Conservation (phyloP, 768 basidiomycete genomes). For the Rhodosporidiobolus sp. region DNA sequence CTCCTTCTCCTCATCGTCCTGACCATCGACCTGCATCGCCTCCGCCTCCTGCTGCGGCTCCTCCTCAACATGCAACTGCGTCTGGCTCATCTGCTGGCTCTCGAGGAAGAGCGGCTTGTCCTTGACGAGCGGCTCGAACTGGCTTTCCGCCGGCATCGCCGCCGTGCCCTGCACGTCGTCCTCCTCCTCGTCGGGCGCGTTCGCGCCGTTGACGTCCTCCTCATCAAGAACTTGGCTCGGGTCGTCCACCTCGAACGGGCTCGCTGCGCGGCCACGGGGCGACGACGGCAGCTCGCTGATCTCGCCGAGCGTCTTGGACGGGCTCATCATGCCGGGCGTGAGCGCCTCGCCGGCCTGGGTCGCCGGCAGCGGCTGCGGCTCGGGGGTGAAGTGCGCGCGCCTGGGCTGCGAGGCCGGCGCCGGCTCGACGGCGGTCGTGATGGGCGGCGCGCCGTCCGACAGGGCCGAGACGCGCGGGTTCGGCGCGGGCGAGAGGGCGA, state of each 20-base stretch:
- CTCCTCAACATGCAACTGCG: neutral
- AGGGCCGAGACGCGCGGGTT: slow-evolving; percentile 6
- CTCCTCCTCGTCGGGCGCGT: neutral
- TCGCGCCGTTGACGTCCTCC: neutral
- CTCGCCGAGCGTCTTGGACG: neutral
- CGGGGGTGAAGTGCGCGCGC: neutral
- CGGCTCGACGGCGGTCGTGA: slow-evolving; percentile 25
- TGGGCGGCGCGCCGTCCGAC: slow-evolving; percentile 23
- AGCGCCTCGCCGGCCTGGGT: neutral
- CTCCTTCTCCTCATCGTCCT: slow-evolving; percentile 14
- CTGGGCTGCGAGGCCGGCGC: neutral
- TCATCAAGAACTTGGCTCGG: neutral
- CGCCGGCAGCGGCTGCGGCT: neutral
- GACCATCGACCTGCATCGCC: neutral
- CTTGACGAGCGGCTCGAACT: slow-evolving; percentile 24
- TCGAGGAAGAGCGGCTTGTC: slow-evolving; percentile 34
- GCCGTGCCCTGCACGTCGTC: neutral
- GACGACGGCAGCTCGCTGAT: slow-evolving; percentile 9
- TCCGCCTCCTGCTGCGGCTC: neutral
- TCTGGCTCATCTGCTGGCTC: neutral
- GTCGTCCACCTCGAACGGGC: slow-evolving; percentile 8
- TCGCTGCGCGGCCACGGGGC: neutral
- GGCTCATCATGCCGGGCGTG: no score
- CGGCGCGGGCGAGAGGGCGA: slow-evolving; percentile 2
- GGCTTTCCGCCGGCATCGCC: slow-evolving; percentile 6